Base-by-base conservation (phyloP, 768 basidiomycete genomes). In the Trametes cinnabarina region DNA sequence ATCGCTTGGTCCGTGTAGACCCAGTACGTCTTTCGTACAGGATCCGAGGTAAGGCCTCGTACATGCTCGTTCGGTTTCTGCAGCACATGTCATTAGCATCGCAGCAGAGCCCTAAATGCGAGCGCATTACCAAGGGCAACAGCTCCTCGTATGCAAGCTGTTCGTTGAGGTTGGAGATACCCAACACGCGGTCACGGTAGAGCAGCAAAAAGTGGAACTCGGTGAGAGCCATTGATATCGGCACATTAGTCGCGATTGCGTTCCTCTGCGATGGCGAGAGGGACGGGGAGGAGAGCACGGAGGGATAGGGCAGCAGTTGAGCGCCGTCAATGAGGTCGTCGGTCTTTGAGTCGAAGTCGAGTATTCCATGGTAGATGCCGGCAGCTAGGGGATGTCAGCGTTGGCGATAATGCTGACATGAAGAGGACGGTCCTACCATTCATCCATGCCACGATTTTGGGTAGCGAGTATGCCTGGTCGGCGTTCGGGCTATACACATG, bases 141-240 rank as follows among this genome's bases (percentile, higher is more conserved):
- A 78, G 60, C 65, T 96, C 95, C 68, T 98, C 92, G 68, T 92
- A 95, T 4, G 88, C 84, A 23, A 89, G 72, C 62, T 84, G 82
- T 62, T 95, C 92, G 63, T 93, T 86, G 47, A 98, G 76, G 57
- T 82, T 82, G 55, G 89, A 92, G 32, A 98, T 78, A 4, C 84
- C 93, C 14, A 85, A 75, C 10, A 98, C 78, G 42, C 87, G 79
- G 66, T 95, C 88, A 40, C 77, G 77, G 73, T 93, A 96, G 4
- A 98, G 76, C 4, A 98, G 71, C 19, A 99, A 73, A 67, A 94
- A 92, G 69, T 99, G 97, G 68, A 91, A 97, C 67, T 96, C 91
- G 0, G 95, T 96, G 53, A 97, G 74, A 10, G 86, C 80, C 67
- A 96, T 83, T 3, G 93, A 91, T 4, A 84, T 62, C 0, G 96